Percentiles rank a stretch among this genome's conserved stretches.
phyloP scores from a whole-genome alignment of 306 rosid genomes.

The Dalbergia oliveri region DNA sequence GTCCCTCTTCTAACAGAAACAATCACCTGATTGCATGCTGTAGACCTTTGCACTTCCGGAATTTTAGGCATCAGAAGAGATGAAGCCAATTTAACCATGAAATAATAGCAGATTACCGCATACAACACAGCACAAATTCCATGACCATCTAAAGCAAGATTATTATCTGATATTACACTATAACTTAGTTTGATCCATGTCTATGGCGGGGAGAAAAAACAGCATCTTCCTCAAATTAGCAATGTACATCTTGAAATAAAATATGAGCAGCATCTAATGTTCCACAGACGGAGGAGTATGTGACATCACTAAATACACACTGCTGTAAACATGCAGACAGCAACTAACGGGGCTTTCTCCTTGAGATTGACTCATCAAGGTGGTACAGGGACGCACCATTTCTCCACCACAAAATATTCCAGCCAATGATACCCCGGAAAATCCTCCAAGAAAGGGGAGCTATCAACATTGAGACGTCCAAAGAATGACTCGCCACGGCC shows the following conservation, averaged over 20 bases:
- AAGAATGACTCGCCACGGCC: conserved; percentile 77
- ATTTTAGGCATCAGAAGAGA: background rate
- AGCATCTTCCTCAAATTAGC: conserved; percentile 5
- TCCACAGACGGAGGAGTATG: conserved; percentile 53
- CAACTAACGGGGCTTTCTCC: conserved; percentile 53
- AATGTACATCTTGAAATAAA: conserved; percentile 15
- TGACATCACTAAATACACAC: conserved; percentile 71
- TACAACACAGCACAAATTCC: background rate
- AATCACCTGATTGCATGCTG: background rate
- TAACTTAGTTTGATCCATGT: conserved; percentile 21
- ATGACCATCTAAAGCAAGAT: conserved; percentile 4
- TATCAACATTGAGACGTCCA: conserved; percentile 59
- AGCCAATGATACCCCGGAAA: conserved; percentile 68
- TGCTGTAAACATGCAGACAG: conserved; percentile 70
- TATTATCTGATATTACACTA: background rate
- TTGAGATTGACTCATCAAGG: conserved; percentile 47
- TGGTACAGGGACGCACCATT: conserved; percentile 64
- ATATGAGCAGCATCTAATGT: conserved; percentile 41
- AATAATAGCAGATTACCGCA: background rate
- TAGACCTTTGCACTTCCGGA: background rate
- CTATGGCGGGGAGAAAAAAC: background rate
- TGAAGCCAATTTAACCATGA: conserved; percentile 8
- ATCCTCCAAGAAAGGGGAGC: conserved; percentile 65
- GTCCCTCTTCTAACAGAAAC: background rate
- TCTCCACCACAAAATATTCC: conserved; percentile 84